Conservation (phyloP, 331 rosid genomes). For the Pyracantha coccinea region DNA sequence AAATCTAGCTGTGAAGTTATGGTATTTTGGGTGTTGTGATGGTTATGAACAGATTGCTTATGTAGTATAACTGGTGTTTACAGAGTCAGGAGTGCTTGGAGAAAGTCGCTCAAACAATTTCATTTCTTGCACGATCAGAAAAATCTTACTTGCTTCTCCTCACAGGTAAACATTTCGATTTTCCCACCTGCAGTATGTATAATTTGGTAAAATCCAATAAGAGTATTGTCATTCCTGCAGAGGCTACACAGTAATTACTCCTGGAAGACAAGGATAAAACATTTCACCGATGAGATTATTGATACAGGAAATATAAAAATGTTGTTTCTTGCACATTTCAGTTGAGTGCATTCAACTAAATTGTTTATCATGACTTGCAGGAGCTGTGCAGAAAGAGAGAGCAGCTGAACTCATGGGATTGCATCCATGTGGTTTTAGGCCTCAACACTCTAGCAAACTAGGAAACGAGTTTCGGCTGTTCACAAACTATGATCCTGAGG, state of each 20-base stretch:
- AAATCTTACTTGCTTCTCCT: slow-evolving; percentile 63
- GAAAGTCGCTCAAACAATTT: slow-evolving; percentile 61
- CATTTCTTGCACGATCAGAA: slow-evolving; percentile 45
- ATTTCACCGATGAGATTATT: neutral
- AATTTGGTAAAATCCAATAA: neutral
- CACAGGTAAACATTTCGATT: slow-evolving; percentile 44
- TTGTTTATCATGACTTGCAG: slow-evolving; percentile 31
- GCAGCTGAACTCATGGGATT: slow-evolving; percentile 82
- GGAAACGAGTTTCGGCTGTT: slow-evolving; percentile 84
- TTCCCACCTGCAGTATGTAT: neutral
- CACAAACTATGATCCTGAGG: slow-evolving; percentile 72
- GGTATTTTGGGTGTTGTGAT: neutral
- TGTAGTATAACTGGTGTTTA: slow-evolving; percentile 2
- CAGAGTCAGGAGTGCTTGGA: slow-evolving; percentile 89
- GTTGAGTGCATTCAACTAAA: slow-evolving; percentile 1
- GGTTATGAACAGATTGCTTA: slow-evolving; percentile 7
- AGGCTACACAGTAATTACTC: neutral
- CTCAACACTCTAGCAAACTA: slow-evolving; percentile 73
- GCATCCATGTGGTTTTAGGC: slow-evolving; percentile 76
- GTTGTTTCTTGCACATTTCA: neutral
- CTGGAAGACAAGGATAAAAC: neutral
- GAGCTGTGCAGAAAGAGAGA: slow-evolving; percentile 77
- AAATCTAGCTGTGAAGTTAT: neutral
- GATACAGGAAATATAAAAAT: neutral
- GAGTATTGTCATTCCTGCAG: neutral